These are phyloP conservation scores for Fusarium circinatum DNA, from an alignment of 2,329 filamentous ascomycete species.

Conservation along the genomic window DNA sequence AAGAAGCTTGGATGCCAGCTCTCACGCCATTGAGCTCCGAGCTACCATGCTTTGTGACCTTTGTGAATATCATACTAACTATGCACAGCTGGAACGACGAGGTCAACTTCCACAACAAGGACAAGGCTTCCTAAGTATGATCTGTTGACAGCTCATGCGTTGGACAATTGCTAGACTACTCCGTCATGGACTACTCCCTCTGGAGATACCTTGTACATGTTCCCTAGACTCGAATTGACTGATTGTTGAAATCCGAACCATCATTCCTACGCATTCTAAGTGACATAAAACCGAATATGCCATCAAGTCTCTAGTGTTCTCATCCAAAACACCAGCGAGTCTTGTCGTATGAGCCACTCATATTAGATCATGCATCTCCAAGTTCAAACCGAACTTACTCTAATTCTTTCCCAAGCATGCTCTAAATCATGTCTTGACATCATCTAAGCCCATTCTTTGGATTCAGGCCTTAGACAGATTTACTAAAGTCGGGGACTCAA, in stretches of 20 bases:
- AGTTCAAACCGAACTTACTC: background rate
- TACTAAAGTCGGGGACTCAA: background rate
- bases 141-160: constrained; percentile 23
- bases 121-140: constrained; percentile 68
- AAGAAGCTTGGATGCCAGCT: constrained; percentile 10
- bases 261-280: background rate
- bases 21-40: background rate
- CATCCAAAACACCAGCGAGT: background rate
- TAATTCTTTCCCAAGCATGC: background rate
- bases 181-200: constrained; percentile 39
- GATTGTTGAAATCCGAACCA: constrained; percentile 25
- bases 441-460: background rate
- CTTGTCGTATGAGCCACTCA: background rate
- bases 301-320: background rate
- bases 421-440: background rate
- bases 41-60: background rate
- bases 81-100: constrained; percentile 85
- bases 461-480: no score
- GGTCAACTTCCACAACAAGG: constrained; percentile 98
- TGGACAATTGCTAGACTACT: constrained; percentile 45
- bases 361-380: no score
- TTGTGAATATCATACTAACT: constrained; percentile 30
- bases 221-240: constrained; percentile 49
- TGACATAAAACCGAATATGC: background rate
- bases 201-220: constrained; percentile 47